Conservation (phyloP, 768 basidiomycete genomes). For the Kwoniella europaea region DNA sequence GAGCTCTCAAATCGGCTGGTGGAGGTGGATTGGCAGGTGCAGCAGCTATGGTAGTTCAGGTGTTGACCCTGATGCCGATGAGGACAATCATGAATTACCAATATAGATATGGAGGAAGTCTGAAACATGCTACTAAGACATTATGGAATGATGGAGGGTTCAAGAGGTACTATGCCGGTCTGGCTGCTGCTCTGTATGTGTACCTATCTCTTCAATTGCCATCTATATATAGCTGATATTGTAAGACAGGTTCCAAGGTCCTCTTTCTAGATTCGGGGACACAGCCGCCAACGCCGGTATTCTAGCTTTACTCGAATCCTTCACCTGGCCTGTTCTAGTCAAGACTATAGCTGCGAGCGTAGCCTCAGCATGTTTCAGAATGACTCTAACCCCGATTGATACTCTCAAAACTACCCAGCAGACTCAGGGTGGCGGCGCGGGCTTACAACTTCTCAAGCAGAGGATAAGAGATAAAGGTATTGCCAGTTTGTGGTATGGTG, state of each 20-base stretch:
- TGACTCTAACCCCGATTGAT: conserved; percentile 90
- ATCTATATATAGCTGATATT: no score
- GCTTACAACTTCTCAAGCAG: conserved; percentile 68
- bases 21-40: conserved; percentile 92
- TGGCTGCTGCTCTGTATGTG: conserved; percentile 82
- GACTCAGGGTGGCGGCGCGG: conserved; percentile 74
- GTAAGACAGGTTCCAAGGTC: conserved; percentile 56
- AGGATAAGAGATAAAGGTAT: conserved; percentile 77
- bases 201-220: conserved; percentile 38
- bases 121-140: conserved; percentile 68
- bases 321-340: conserved; percentile 68
- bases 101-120: conserved; percentile 79
- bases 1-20: conserved; percentile 77
- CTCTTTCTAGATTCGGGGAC: conserved; percentile 78
- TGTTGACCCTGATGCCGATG: conserved; percentile 88
- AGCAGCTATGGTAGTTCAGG: conserved; percentile 90
- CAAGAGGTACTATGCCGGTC: conserved; percentile 84
- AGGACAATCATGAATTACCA: conserved; percentile 98
- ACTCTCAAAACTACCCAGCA: conserved; percentile 95
- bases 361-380: conserved; percentile 82
- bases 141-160: conserved; percentile 80
- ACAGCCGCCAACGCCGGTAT: conserved; percentile 94
- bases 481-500: conserved; percentile 84
- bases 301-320: conserved; percentile 78
- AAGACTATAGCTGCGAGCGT: conserved; percentile 80